phyloP scores from a whole-genome alignment of 176 grass and related monocot species.

The Raddia distichophylla region DNA sequence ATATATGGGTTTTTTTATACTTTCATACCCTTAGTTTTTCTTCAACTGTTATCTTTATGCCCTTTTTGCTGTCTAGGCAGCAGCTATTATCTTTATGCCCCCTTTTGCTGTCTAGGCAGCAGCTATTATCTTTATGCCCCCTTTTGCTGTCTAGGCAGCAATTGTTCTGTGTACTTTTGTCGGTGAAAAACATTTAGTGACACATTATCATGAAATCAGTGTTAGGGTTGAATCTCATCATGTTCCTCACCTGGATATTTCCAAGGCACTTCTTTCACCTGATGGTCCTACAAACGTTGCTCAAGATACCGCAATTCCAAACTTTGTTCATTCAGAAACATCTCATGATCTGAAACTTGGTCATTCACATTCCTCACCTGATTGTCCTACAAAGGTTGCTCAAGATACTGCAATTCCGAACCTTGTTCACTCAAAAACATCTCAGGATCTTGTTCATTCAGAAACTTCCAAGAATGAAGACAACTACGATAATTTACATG shows the following conservation, averaged over 20 bases:
- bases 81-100: too few relatives aligned
- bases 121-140: too few relatives aligned
- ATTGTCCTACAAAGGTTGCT: conserved; percentile 23
- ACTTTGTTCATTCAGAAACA: conserved; percentile 26
- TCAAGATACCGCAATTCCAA: conserved; percentile 20
- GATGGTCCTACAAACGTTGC: conserved; percentile 23
- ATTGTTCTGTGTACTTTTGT: not conserved
- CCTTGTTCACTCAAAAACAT: conserved; percentile 22
- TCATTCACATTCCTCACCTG: conserved; percentile 15
- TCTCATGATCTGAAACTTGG: not conserved
- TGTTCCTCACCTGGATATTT: conserved; percentile 8
- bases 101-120: not conserved
- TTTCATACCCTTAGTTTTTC: not conserved
- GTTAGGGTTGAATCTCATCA: conserved; percentile 21
- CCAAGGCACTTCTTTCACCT: not conserved
- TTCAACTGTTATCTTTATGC: not conserved
- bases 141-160: not conserved
- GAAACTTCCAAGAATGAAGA: conserved; percentile 36
- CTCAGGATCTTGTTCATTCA: conserved; percentile 22
- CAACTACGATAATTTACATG: conserved; percentile 27
- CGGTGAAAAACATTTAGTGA: not conserved
- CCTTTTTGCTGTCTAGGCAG: not conserved
- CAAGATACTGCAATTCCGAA: conserved; percentile 27
- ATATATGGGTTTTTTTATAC: not conserved
- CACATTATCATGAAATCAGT: conserved; percentile 12